These are phyloP conservation scores for Paracoccidioides brasiliensis DNA, from an alignment of 2,329 filamentous ascomycete genomes.

Conservation along the genomic window DNA sequence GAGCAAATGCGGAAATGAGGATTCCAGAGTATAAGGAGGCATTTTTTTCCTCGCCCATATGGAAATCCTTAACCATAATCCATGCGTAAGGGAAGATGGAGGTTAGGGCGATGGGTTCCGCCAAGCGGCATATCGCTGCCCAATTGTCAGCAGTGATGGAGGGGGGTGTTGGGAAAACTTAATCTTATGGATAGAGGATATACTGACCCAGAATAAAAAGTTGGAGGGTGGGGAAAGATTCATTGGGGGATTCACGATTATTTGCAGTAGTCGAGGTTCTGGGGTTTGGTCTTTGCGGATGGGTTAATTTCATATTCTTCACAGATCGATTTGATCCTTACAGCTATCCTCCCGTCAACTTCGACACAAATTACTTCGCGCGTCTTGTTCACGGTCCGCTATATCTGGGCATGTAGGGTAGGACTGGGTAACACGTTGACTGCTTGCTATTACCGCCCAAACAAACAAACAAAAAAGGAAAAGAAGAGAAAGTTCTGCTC, in stretches of 20 bases:
- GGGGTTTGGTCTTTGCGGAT: constrained; percentile 32
- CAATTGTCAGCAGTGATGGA: constrained; percentile 3
- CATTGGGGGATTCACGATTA: constrained; percentile 41
- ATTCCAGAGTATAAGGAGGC: constrained; percentile 80
- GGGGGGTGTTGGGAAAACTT: too few relatives aligned
- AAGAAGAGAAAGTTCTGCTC: neutral
- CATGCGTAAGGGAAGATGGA: constrained; percentile 90
- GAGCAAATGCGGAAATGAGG: constrained; percentile 73
- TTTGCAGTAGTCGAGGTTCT: neutral
- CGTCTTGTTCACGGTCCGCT: constrained; percentile 4
- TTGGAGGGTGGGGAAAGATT: constrained; percentile 69
- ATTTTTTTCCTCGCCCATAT: constrained; percentile 58
- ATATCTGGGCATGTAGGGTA: neutral
- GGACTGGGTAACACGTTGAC: neutral
- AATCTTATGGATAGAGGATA: neutral
- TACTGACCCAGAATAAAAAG: constrained; percentile 69
- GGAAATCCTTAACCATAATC: constrained; percentile 64
- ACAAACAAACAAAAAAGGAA: too few relatives aligned
- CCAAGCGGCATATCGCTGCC: constrained; percentile 76
- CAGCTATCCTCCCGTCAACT: constrained; percentile 23
- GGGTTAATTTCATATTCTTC: constrained; percentile 48
- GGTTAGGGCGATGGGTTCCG: constrained; percentile 83
- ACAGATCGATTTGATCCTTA: constrained; percentile 40
- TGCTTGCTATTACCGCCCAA: neutral
- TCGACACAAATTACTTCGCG: constrained; percentile 8